Evolutionary conservation across 75 land plant genomes (phyloP).

Genomic region (Selaginella moellendorffii): DNA sequence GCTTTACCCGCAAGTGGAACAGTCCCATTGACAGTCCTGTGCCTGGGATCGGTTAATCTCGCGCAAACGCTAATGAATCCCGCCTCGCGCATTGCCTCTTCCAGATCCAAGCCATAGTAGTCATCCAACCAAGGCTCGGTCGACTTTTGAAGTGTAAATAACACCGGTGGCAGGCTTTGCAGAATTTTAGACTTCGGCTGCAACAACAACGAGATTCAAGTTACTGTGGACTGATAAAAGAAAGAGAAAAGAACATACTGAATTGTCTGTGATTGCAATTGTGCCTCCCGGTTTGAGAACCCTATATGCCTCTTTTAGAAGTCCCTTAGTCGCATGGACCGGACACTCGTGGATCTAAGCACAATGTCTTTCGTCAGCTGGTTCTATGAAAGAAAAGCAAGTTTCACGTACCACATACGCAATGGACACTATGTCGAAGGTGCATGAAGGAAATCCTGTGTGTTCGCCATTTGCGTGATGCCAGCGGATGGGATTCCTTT

Average conservation of each 20-base stretch:
- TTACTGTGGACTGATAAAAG: no score
- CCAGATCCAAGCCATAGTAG: constrained; percentile 59
- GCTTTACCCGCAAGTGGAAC: no score
- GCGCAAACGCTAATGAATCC: constrained; percentile 52
- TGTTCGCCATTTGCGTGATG: constrained; percentile 81
- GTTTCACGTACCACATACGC: constrained; percentile 83
- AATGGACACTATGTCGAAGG: constrained; percentile 66
- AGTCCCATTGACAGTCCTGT: constrained; percentile 67
- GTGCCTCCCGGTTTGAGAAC: constrained; percentile 79
- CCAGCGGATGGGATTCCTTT: constrained; percentile 43
- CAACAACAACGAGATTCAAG: not conserved
- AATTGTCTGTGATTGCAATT: constrained; percentile 59
- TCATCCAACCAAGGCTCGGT: constrained; percentile 88
- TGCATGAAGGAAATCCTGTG: constrained; percentile 56
- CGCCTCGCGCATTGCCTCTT: constrained; percentile 37
- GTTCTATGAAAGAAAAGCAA: no score
- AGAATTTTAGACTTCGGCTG: constrained; percentile 67
- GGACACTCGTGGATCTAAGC: constrained; percentile 96
- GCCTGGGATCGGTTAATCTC: constrained; percentile 63
- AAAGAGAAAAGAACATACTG: constrained; percentile 35
- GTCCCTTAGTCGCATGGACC: constrained; percentile 34
- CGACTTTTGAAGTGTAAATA: constrained; percentile 73
- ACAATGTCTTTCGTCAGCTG: no score
- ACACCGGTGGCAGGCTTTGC: constrained; percentile 42
- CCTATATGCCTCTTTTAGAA: constrained; percentile 61